Evolutionary conservation across 306 rosid species (phyloP).

Genomic region (Hippophae rhamnoides): DNA sequence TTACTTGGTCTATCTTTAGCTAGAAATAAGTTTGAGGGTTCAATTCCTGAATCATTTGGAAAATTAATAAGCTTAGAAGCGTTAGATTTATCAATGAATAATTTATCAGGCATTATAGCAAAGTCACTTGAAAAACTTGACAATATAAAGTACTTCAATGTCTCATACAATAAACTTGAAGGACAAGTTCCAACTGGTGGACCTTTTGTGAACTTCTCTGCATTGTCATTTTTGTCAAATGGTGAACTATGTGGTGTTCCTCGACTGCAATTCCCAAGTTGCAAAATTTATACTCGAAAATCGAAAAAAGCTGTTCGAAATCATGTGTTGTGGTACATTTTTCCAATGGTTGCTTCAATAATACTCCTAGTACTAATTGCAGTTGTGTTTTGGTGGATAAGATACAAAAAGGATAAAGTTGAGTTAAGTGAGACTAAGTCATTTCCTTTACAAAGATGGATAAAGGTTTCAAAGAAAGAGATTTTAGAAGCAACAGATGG

Average conservation of each 20-base stretch:
- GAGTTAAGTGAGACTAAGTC: not conserved
- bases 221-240: constrained; percentile 22
- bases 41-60: not conserved
- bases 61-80: not conserved
- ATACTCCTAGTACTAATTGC: not conserved
- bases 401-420: not conserved
- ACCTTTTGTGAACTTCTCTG: constrained; percentile 11
- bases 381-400: not conserved
- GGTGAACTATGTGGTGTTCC: constrained; percentile 20
- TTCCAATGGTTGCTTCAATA: not conserved
- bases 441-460: constrained; percentile 1
- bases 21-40: not conserved
- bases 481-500: too few species aligned
- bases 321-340: not conserved
- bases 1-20: not conserved
- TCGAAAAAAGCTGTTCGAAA: too few species aligned
- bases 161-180: constrained; percentile 8
- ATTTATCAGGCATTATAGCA: constrained; percentile 1
- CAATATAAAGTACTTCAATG: constrained; percentile 6
- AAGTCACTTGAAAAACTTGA: constrained; percentile 12
- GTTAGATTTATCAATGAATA: not conserved
- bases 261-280: constrained; percentile 6
- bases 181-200: constrained; percentile 23
- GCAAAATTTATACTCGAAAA: constrained; percentile 5
- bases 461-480: constrained; percentile 5